phyloP scores from a whole-genome alignment of 371 early-diverging fungal genomes.

The Lichtheimia ramosa region DNA sequence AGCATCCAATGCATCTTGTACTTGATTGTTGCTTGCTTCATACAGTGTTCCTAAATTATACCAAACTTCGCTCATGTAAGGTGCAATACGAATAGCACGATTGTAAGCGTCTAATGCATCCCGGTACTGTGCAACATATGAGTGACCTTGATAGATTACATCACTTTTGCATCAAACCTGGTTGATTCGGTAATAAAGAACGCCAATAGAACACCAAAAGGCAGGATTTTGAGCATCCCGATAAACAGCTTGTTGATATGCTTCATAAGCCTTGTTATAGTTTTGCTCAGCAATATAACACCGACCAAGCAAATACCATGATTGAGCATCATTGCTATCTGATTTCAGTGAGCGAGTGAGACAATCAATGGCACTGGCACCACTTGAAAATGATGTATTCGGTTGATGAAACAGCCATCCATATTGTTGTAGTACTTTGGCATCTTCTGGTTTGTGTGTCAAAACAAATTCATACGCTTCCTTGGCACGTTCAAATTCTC shows the following conservation, averaged over 20 bases:
- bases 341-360: slow-evolving; percentile 84
- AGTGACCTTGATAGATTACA: neutral
- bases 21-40: slow-evolving; percentile 97
- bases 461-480: slow-evolving; percentile 94
- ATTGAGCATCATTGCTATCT: slow-evolving; percentile 89
- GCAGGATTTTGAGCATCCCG: slow-evolving; percentile 93
- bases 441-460: slow-evolving; percentile 87
- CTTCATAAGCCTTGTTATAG: slow-evolving; percentile 94
- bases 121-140: slow-evolving; percentile 58
- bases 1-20: slow-evolving; percentile 95
- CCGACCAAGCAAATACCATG: slow-evolving; percentile 94
- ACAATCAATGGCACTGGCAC: slow-evolving; percentile 83
- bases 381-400: slow-evolving; percentile 74
- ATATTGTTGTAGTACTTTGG: slow-evolving; percentile 94
- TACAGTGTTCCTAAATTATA: slow-evolving; percentile 93
- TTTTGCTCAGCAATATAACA: slow-evolving; percentile 96
- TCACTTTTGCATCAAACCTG: slow-evolving; percentile 44
- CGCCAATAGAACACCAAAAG: slow-evolving; percentile 99
- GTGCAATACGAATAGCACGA: slow-evolving; percentile 91
- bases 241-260: slow-evolving; percentile 97
- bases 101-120: slow-evolving; percentile 98
- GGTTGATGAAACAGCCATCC: slow-evolving; percentile 95
- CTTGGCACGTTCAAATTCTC: slow-evolving; percentile 82
- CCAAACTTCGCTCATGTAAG: slow-evolving; percentile 97
- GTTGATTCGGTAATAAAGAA: slow-evolving; percentile 94